Conservation (phyloP, 2,329 filamentous ascomycete genomes). For the Aschersonia sp. region DNA sequence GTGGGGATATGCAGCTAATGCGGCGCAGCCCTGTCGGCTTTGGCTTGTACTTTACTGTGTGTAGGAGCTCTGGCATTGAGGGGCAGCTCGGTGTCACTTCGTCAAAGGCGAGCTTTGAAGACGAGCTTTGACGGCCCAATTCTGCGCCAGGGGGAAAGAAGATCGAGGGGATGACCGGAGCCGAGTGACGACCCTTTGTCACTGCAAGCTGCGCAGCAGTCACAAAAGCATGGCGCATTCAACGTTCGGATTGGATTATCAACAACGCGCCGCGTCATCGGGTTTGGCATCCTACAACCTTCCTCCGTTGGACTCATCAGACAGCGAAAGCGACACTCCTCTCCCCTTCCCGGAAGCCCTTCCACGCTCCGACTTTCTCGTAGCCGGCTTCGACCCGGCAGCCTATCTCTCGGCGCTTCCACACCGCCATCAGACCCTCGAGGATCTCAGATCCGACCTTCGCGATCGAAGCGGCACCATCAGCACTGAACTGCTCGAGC, state of each 20-base stretch:
- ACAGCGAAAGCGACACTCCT: conserved; percentile 44
- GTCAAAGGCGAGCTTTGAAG: too few relatives aligned
- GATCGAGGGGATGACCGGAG: neutral
- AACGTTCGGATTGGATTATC: neutral
- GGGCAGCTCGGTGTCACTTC: too few relatives aligned
- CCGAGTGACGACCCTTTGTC: neutral
- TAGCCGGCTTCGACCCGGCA: conserved; percentile 61
- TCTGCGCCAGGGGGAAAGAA: neutral
- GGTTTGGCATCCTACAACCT: conserved; percentile 4
- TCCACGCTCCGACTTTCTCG: conserved; percentile 68
- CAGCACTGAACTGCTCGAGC: conserved; percentile 74
- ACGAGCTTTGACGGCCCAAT: too few relatives aligned
- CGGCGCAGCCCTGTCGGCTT: neutral
- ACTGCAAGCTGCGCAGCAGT: neutral
- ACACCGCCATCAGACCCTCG: conserved; percentile 87
- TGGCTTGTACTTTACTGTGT: too few relatives aligned
- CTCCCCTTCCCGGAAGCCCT: conserved; percentile 84
- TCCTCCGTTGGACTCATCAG: conserved; percentile 8
- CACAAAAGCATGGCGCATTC: conserved; percentile 2
- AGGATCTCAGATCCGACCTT: conserved; percentile 78
- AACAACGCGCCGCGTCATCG: conserved; percentile 7
- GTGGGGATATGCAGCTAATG: conserved; percentile 7
- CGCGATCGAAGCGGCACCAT: conserved; percentile 67
- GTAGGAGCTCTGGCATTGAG: too few relatives aligned
- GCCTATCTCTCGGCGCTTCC: conserved; percentile 67